Evolutionary conservation across 2,329 filamentous ascomycete species (phyloP).

Genomic region (Alternaria sp.): DNA sequence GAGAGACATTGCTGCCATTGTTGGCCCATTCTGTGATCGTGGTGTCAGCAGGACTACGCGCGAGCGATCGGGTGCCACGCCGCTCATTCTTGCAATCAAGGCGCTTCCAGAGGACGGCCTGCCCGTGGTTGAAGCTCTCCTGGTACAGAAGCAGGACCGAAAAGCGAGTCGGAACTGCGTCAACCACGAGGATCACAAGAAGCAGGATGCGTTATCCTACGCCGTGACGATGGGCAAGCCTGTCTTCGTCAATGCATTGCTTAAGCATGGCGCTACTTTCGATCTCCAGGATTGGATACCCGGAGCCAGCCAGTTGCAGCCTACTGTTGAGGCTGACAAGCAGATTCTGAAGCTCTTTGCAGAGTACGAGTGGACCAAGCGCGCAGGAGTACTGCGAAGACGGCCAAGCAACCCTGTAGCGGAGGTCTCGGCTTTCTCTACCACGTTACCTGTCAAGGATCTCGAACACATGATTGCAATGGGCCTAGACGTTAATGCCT

Average conservation of each 20-base stretch:
- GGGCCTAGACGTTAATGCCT: slow-evolving; percentile 34
- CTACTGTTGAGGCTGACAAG: slow-evolving; percentile 21
- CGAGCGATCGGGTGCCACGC: slow-evolving; percentile 43
- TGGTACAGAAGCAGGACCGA: slow-evolving; percentile 27
- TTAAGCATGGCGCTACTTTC: slow-evolving; percentile 40
- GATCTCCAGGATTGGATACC: slow-evolving; percentile 37
- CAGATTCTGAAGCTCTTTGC: slow-evolving; percentile 32
- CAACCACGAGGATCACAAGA: slow-evolving; percentile 42
- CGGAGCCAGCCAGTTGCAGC: slow-evolving; percentile 16
- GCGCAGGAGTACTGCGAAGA: slow-evolving; percentile 28
- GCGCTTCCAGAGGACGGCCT: slow-evolving; percentile 41
- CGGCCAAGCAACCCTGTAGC: slow-evolving; percentile 15
- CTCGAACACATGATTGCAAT: slow-evolving; percentile 33
- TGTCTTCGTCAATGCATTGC: slow-evolving; percentile 34
- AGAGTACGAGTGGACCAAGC: slow-evolving; percentile 39
- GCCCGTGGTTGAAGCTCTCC: slow-evolving; percentile 36
- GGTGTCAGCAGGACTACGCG: slow-evolving; percentile 45
- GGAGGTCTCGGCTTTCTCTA: slow-evolving; percentile 22
- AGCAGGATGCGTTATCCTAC: slow-evolving; percentile 38
- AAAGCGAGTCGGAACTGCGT: slow-evolving; percentile 39
- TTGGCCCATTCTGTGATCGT: slow-evolving; percentile 38
- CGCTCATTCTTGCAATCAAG: slow-evolving; percentile 44
- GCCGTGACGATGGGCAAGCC: slow-evolving; percentile 38
- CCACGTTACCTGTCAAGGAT: slow-evolving; percentile 30
- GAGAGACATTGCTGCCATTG: slow-evolving; percentile 37